A percentile compares a stretch with the other conserved stretches of the same genome.
These are phyloP conservation scores for Geotrichum cucujoidarum DNA, from an alignment of 1,139 yeast genomes.

Conservation along the genomic window DNA sequence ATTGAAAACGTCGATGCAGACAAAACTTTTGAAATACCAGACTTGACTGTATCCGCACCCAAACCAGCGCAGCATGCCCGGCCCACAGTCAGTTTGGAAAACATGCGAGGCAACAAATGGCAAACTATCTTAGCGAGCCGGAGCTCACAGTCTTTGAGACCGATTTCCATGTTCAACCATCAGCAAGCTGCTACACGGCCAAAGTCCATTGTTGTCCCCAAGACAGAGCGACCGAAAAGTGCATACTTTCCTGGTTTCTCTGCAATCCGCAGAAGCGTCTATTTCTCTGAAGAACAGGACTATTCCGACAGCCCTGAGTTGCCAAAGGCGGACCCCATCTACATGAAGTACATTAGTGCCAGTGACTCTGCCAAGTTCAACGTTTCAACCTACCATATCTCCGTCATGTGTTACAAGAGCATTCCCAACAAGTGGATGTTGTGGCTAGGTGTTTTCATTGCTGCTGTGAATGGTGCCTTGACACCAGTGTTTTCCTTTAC, in stretches of 20 bases:
- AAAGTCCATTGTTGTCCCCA: background rate
- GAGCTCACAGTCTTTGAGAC: background rate
- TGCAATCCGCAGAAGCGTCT: background rate
- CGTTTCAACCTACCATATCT: conserved; percentile 14
- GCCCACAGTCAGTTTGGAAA: background rate
- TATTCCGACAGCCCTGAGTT: background rate
- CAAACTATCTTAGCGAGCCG: background rate
- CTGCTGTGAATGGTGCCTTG: conserved; percentile 55
- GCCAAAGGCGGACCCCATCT: background rate
- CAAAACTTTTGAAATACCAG: background rate
- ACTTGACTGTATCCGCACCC: background rate
- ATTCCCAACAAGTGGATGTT: conserved; percentile 39
- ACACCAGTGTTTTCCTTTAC: conserved; percentile 77
- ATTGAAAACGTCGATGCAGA: conserved; percentile 1
- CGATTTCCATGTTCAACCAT: background rate
- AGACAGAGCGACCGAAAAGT: background rate
- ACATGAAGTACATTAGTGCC: conserved; percentile 15
- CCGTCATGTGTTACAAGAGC: conserved; percentile 16
- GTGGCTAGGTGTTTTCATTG: conserved; percentile 48
- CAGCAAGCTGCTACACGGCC: background rate
- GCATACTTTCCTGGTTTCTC: background rate
- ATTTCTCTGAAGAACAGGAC: background rate
- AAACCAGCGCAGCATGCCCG: no score
- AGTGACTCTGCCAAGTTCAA: conserved; percentile 8
- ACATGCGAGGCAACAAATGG: no score